A percentile compares a stretch with the other conserved stretches of the same genome.
These are phyloP conservation scores for Gaeumannomyces tritici DNA, from an alignment of 2,329 filamentous ascomycete genomes.

Conservation along the genomic window DNA sequence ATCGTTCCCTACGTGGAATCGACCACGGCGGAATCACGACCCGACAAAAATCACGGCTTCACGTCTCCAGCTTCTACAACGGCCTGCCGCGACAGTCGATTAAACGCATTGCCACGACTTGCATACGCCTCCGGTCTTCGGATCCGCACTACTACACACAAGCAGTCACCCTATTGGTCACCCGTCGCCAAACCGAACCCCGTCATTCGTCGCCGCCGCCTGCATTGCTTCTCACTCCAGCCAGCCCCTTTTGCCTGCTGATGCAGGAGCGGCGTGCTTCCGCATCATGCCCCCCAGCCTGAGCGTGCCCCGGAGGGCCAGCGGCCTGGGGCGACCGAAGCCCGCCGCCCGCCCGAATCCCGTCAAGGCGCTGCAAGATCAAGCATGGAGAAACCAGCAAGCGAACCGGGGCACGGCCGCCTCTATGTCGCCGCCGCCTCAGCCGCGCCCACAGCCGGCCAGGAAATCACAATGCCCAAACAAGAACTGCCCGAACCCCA, in stretches of 20 bases:
- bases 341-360: constrained; percentile 21
- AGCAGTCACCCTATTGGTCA: neutral
- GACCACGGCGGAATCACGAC: neutral
- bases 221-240: neutral
- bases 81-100: neutral
- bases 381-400: constrained; percentile 31
- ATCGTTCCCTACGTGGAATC: neutral
- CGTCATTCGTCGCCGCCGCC: neutral
- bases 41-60: neutral
- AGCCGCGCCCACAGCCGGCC: constrained; percentile 18
- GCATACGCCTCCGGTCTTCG: neutral
- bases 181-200: neutral
- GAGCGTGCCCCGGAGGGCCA: neutral
- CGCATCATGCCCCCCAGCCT: constrained; percentile 1
- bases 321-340: neutral
- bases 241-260: neutral
- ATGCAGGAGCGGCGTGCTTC: neutral
- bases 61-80: neutral
- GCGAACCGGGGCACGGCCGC: constrained; percentile 5
- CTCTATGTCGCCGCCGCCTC: constrained; percentile 7
- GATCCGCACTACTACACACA: neutral
- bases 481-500: constrained; percentile 48
- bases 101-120: neutral
- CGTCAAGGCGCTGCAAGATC: constrained; percentile 41
- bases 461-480: constrained; percentile 42